Evolutionary conservation across 2,329 filamentous ascomycete genomes (phyloP).

Genomic region (Botrytis paeoniae): DNA sequence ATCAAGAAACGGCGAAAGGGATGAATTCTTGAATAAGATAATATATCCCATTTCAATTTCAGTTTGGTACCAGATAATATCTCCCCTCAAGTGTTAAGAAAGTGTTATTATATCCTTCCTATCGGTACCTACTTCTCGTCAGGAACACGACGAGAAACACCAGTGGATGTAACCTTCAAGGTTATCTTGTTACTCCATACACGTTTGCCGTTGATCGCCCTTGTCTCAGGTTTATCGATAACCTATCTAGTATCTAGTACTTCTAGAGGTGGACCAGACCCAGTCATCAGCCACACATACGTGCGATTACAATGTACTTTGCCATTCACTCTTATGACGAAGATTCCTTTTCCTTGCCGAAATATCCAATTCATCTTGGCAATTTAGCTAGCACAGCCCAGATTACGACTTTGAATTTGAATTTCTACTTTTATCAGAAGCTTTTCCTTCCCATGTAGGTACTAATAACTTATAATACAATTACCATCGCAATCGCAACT

Average conservation of each 20-base stretch:
- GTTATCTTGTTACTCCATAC: neutral
- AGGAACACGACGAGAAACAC: neutral
- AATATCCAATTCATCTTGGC: neutral
- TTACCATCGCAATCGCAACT: neutral
- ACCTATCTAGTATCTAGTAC: neutral
- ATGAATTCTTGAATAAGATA: neutral
- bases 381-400: neutral
- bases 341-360: neutral
- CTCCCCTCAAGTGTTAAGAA: neutral
- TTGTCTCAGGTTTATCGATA: constrained; percentile 2
- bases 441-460: neutral
- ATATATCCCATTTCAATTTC: neutral
- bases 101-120: neutral
- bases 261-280: neutral
- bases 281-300: neutral
- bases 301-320: neutral
- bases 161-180: neutral
- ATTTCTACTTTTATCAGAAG: neutral
- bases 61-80: neutral
- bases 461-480: neutral
- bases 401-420: neutral
- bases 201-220: neutral
- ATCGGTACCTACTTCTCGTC: neutral
- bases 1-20: neutral
- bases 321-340: constrained; percentile 9